Evolutionary conservation across 2,329 filamentous ascomycete species (phyloP).

Genomic region (Penicillium concentricum): DNA sequence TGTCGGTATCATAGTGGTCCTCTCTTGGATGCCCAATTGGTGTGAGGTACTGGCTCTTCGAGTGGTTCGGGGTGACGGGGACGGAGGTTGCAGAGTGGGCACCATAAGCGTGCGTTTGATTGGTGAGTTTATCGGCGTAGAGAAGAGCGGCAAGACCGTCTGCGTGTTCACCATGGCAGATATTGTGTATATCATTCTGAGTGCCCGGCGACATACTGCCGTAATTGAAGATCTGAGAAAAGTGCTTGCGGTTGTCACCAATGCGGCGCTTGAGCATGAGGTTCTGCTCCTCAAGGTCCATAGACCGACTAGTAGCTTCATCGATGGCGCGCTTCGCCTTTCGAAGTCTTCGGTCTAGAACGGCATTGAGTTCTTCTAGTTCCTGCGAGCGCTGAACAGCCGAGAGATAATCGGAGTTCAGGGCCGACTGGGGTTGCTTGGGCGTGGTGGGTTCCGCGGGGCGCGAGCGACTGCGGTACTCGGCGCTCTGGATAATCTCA

Average conservation of each 20-base stretch:
- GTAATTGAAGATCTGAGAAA: conserved; percentile 74
- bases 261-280: conserved; percentile 77
- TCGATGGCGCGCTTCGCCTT: conserved; percentile 76
- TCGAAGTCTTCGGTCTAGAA: conserved; percentile 63
- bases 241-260: conserved; percentile 83
- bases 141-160: conserved; percentile 39
- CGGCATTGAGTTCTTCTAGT: conserved; percentile 64
- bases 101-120: conserved; percentile 29
- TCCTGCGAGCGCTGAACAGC: conserved; percentile 62
- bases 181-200: conserved; percentile 48
- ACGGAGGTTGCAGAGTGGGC: conserved; percentile 61
- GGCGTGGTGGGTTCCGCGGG: conserved; percentile 46
- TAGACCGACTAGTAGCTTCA: conserved; percentile 71
- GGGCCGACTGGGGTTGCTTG: conserved; percentile 40
- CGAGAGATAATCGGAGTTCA: conserved; percentile 57
- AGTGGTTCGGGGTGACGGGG: conserved; percentile 68
- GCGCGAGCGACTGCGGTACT: conserved; percentile 64
- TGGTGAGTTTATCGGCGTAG: conserved; percentile 41
- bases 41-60: conserved; percentile 58
- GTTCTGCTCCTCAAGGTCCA: conserved; percentile 71
- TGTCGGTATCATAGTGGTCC: conserved; percentile 68
- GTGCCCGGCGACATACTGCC: conserved; percentile 65
- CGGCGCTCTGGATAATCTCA: conserved; percentile 73
- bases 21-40: conserved; percentile 55
- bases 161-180: conserved; percentile 33